A percentile compares a stretch with the other conserved stretches of the same genome.
Evolutionary conservation across 352 stramenopile genomes (phyloP).

Genomic region (Saprolegnia diclina): DNA sequence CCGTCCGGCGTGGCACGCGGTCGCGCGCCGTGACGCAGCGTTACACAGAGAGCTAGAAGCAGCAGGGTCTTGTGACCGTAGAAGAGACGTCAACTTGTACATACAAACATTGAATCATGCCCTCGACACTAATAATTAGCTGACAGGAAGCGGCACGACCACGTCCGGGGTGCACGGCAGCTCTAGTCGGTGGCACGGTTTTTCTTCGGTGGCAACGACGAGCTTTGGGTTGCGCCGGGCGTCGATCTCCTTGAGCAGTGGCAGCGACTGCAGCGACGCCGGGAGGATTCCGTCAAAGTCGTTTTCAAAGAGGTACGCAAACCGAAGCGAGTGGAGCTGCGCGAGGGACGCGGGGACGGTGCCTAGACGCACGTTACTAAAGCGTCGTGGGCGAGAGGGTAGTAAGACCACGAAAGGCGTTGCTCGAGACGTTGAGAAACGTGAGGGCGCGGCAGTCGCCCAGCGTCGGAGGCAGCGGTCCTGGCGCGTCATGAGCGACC

Average conservation of each 20-base stretch:
- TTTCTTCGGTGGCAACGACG: background rate
- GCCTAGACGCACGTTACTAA: background rate
- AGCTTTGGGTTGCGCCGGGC: background rate
- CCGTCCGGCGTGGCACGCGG: background rate
- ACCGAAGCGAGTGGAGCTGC: conserved; percentile 71
- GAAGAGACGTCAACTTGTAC: background rate
- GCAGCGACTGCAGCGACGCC: background rate
- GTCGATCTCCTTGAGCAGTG: background rate
- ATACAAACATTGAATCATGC: background rate
- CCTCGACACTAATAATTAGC: background rate
- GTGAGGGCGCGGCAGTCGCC: conserved; percentile 67
- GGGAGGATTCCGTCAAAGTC: conserved; percentile 7
- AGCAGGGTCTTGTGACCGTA: background rate
- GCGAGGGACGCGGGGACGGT: conserved; percentile 52
- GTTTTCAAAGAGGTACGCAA: conserved; percentile 86
- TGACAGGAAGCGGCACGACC: background rate
- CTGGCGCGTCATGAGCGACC: conserved; percentile 24
- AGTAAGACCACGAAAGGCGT: conserved; percentile 49
- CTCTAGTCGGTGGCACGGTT: background rate
- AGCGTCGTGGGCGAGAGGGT: too few species aligned
- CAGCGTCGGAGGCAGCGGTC: conserved; percentile 58
- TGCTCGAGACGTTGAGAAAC: conserved; percentile 83
- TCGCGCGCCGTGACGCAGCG: conserved; percentile 3
- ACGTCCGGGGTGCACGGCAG: background rate
- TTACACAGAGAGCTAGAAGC: background rate